phyloP scores from a whole-genome alignment of 768 basidiomycete species.

The Trametopsis cervina region DNA sequence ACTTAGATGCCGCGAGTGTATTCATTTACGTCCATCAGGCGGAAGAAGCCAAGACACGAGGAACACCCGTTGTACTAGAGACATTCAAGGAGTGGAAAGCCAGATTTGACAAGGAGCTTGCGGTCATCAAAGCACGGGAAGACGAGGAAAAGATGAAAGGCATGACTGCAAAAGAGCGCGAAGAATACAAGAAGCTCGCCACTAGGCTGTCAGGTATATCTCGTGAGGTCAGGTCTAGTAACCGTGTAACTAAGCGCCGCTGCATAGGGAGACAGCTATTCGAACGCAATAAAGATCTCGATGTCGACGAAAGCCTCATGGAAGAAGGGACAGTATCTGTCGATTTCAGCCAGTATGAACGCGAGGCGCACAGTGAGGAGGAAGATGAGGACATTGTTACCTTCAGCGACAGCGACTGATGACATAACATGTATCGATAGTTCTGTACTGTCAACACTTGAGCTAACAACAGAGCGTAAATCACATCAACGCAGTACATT shows the following conservation, averaged over 20 bases:
- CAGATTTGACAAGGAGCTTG: conserved; percentile 67
- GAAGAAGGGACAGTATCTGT: conserved; percentile 88
- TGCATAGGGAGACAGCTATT: conserved; percentile 86
- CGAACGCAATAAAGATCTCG: conserved; percentile 69
- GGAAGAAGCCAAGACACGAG: conserved; percentile 80
- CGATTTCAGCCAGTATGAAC: conserved; percentile 84
- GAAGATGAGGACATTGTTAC: conserved; percentile 63
- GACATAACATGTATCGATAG: neutral
- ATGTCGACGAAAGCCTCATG: conserved; percentile 62
- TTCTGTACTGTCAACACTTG: neutral
- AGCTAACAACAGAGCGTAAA: neutral
- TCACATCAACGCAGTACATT: neutral
- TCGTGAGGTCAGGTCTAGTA: no score
- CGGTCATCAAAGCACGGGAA: conserved; percentile 49
- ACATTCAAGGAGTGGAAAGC: conserved; percentile 79
- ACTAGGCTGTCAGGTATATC: conserved; percentile 63
- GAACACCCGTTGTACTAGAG: conserved; percentile 84
- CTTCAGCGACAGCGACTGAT: conserved; percentile 86
- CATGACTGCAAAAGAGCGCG: conserved; percentile 73
- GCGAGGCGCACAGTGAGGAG: conserved; percentile 49
- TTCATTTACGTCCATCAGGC: conserved; percentile 41
- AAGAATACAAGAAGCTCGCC: conserved; percentile 65
- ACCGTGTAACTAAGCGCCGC: conserved; percentile 4
- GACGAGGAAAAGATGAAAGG: conserved; percentile 75
- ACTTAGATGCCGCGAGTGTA: neutral